These are phyloP conservation scores for Coemansia sp. DNA, from an alignment of 192 early-diverging fungal species.

Conservation along the genomic window DNA sequence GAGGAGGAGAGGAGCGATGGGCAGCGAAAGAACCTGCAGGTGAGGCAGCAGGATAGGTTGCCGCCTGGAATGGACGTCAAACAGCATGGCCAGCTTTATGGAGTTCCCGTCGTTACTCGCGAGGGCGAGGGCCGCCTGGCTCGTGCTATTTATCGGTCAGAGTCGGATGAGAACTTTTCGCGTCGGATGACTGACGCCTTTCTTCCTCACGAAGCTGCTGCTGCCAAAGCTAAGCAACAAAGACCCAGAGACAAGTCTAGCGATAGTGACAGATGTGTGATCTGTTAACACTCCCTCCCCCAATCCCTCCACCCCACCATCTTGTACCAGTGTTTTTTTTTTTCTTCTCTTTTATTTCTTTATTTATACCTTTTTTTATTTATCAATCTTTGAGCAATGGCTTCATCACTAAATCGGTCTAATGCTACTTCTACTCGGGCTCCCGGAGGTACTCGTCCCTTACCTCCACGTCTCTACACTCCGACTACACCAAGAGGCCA, in stretches of 20 bases:
- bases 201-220: slow-evolving; percentile 21
- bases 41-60: slow-evolving; percentile 36
- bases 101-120: slow-evolving; percentile 33
- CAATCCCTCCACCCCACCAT: neutral
- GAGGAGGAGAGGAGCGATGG: slow-evolving; percentile 36
- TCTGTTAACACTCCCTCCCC: slow-evolving; percentile 9
- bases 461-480: slow-evolving; percentile 36
- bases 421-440: slow-evolving; percentile 51
- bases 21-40: slow-evolving; percentile 27
- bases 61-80: slow-evolving; percentile 34
- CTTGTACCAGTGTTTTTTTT: slow-evolving; percentile 11
- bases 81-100: slow-evolving; percentile 25
- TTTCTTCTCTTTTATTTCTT: neutral
- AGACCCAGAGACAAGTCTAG: neutral
- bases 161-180: slow-evolving; percentile 36
- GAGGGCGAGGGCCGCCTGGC: slow-evolving; percentile 14
- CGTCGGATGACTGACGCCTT: slow-evolving; percentile 30
- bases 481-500: slow-evolving; percentile 51
- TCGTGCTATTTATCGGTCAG: slow-evolving; percentile 13
- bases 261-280: slow-evolving; percentile 17
- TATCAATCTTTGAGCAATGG: slow-evolving; percentile 17
- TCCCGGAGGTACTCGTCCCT: slow-evolving; percentile 8
- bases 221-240: slow-evolving; percentile 3
- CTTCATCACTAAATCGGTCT: slow-evolving; percentile 54
- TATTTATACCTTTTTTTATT: neutral